phyloP scores from a whole-genome alignment of 139 green algal species.

The Picochlorum sp. region DNA sequence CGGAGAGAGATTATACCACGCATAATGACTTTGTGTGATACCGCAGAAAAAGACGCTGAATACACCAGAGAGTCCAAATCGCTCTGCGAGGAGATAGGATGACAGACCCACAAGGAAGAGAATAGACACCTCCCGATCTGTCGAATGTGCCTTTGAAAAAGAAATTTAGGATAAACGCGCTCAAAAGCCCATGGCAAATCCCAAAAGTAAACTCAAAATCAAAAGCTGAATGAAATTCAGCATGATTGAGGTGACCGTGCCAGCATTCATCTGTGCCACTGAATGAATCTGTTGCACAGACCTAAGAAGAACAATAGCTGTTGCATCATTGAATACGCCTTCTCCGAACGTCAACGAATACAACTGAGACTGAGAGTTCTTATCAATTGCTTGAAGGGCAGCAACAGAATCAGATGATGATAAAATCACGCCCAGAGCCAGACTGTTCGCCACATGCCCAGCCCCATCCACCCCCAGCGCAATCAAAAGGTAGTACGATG shows the following conservation, averaged over 20 bases:
- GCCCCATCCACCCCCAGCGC: background rate
- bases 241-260: conserved; percentile 9
- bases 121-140: conserved; percentile 45
- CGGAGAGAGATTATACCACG: conserved; percentile 48
- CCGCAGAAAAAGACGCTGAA: conserved; percentile 76
- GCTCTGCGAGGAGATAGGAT: conserved; percentile 68
- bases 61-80: conserved; percentile 51
- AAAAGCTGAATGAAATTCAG: conserved; percentile 20
- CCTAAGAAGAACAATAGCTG: conserved; percentile 73
- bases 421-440: conserved; percentile 82
- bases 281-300: conserved; percentile 46
- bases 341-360: conserved; percentile 87
- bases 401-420: conserved; percentile 80
- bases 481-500: background rate
- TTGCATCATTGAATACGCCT: conserved; percentile 88
- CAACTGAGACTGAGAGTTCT: conserved; percentile 53
- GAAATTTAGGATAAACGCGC: conserved; percentile 33
- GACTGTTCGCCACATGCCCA: conserved; percentile 31
- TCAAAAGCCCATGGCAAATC: conserved; percentile 23
- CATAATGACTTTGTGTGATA: conserved; percentile 69
- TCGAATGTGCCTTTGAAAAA: conserved; percentile 23
- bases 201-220: conserved; percentile 22
- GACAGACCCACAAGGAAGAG: conserved; percentile 50
- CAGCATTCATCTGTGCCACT: conserved; percentile 21
- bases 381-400: conserved; percentile 64